Base-by-base conservation (phyloP, 192 early-diverging fungal genomes). In the Gaertneriomyces sp. region DNA sequence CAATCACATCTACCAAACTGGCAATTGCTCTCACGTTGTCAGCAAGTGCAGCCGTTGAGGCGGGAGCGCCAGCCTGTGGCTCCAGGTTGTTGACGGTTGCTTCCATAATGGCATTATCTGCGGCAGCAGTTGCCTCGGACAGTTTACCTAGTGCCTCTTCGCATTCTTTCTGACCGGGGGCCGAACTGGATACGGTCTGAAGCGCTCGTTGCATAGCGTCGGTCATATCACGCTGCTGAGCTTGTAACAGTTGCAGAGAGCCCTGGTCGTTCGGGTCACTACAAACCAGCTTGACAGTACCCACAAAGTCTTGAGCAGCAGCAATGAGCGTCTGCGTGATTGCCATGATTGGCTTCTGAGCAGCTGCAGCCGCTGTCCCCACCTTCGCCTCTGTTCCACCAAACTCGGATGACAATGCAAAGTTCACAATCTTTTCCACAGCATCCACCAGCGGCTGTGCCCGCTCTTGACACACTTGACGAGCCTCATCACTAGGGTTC, bases 151-250 rank as follows among this genome's bases (percentile, higher is more conserved):
- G 51, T 6, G 74, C 73, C 5, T 62, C 69, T 10, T 76, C 76
- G 52, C 82, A 84, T 60, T 84, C 82, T 55, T 82, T 84, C 61
- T 81, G 76, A 10, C 82, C 82, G 33, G 82, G 82, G 38, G 78
- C 77, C 14, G 52, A 56, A 19, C 42, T 64, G 11, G 57, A 72
- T 5, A 85, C 61, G 11, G 68, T 58, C 47, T 61, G 57, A 12
- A 76, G 60, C 4, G 81, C 14, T 17, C 45, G 57, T 50, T 74
- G 57, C 45, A 75, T 60, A 0, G 73, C 40, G 19, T 84, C 74
- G 11, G 63, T 61, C 6, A 82, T 45, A 6, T 45, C 50, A 19
- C 71, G 46, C 4, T 25, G 58, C 33, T 79, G 53, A 10, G 63
- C 72, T n/a, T 63, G 58, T n/a, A 84, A 52, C 11, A 69, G 52